phyloP scores from a whole-genome alignment of 2,329 filamentous ascomycete genomes.

The Tolypocladium paradoxum region DNA sequence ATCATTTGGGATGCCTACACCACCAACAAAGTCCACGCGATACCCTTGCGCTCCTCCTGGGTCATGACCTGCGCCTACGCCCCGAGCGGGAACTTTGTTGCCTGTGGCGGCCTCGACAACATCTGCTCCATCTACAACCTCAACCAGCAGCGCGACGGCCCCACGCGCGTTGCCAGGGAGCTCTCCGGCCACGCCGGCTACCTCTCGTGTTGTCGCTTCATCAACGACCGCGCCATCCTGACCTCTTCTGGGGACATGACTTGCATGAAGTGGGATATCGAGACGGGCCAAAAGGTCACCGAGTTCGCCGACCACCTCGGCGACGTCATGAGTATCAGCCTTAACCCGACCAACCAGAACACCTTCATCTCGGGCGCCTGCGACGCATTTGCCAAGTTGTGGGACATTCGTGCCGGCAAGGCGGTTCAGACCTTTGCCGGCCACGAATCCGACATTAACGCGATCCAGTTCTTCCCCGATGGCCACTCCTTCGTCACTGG shows the following conservation, averaged over 20 bases:
- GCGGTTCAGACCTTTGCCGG: constrained; percentile 97
- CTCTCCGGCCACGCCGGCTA: constrained; percentile 96
- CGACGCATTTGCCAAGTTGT: constrained; percentile 95
- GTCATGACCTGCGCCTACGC: constrained; percentile 99
- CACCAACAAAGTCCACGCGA: constrained; percentile 98
- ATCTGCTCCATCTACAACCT: constrained; percentile 99
- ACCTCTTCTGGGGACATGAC: constrained; percentile 99
- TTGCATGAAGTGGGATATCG: constrained; percentile 99
- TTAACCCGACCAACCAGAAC: constrained; percentile 98
- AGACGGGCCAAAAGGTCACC: constrained; percentile 92
- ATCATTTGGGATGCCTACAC: constrained; percentile 99
- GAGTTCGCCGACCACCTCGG: constrained; percentile 97
- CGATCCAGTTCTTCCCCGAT: constrained; percentile 98
- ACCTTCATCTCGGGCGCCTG: constrained; percentile 99
- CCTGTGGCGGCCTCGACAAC: constrained; percentile 96
- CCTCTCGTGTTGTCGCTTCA: constrained; percentile 95
- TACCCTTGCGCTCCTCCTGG: constrained; percentile 94
- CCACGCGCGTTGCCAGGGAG: constrained; percentile 89
- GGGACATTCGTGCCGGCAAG: constrained; percentile 97
- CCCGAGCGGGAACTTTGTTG: constrained; percentile 95
- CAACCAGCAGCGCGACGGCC: constrained; percentile 87
- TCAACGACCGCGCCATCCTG: constrained; percentile 94
- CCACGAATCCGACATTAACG: constrained; percentile 98
- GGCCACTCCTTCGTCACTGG: constrained; percentile 97
- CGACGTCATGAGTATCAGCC: constrained; percentile 99